Conservation (phyloP, 2,329 filamentous ascomycete genomes). For the Teratosphaeria viscida region DNA sequence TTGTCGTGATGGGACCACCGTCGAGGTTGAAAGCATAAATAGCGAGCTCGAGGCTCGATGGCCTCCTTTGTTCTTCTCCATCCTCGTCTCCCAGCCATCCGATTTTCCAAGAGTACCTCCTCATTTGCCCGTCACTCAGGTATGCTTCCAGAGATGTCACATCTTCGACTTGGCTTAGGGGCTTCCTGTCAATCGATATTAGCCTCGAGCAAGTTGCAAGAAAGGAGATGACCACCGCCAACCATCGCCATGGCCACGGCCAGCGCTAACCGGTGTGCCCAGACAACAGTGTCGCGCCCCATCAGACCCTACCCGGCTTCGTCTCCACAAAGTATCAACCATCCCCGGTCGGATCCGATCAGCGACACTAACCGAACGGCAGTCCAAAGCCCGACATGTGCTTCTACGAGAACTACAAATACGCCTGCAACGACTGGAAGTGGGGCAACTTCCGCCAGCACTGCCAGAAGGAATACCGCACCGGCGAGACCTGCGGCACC, state of each 20-base stretch:
- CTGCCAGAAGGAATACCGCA: constrained; percentile 90
- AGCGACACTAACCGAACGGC: neutral
- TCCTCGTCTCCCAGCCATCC: constrained; percentile 12
- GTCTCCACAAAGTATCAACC: neutral
- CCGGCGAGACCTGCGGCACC: constrained; percentile 91
- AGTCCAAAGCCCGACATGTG: constrained; percentile 52
- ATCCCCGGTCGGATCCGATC: neutral
- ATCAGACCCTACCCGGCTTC: neutral
- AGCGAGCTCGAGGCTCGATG: constrained; percentile 7
- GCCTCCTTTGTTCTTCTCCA: constrained; percentile 4
- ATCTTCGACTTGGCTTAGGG: neutral
- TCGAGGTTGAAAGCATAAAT: constrained; percentile 22
- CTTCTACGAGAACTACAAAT: constrained; percentile 87
- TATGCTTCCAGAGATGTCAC: neutral
- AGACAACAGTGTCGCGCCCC: neutral
- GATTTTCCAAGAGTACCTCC: neutral
- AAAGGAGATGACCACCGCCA: neutral
- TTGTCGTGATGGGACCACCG: neutral
- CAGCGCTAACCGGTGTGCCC: neutral
- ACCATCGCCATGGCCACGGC: neutral
- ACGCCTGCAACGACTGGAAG: constrained; percentile 81
- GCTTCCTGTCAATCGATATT: neutral
- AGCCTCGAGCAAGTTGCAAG: neutral
- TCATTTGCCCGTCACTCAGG: neutral
- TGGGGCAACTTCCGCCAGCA: constrained; percentile 90